phyloP scores from a whole-genome alignment of 345 rosid species.

The Limnanthes douglasii region DNA sequence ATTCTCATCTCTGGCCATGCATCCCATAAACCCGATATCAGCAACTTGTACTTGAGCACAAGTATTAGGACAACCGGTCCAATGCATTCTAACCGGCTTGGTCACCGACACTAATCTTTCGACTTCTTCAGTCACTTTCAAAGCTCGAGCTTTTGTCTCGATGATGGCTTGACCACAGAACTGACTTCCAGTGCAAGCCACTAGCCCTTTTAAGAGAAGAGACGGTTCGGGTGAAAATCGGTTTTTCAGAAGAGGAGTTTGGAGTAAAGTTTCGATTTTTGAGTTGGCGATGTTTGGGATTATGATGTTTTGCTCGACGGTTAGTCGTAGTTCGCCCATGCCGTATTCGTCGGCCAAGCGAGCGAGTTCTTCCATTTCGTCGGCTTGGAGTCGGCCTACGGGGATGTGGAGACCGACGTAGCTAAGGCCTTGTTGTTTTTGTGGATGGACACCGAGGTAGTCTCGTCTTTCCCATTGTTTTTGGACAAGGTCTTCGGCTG shows the following conservation, averaged over 20 bases:
- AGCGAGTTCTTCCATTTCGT: slow-evolving; percentile 87
- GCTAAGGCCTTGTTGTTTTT: slow-evolving; percentile 82
- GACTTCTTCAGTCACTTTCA: slow-evolving; percentile 81
- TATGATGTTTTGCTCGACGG: slow-evolving; percentile 83
- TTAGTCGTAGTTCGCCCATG: slow-evolving; percentile 76
- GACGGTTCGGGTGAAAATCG: slow-evolving; percentile 67
- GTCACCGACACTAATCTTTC: slow-evolving; percentile 52
- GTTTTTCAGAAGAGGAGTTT: slow-evolving; percentile 40
- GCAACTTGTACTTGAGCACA: slow-evolving; percentile 96
- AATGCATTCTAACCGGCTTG: slow-evolving; percentile 72
- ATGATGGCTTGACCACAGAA: slow-evolving; percentile 92
- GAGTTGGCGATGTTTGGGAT: slow-evolving; percentile 72
- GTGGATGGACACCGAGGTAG: slow-evolving; percentile 69
- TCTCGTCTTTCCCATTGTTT: slow-evolving; percentile 83
- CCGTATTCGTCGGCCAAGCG: slow-evolving; percentile 66
- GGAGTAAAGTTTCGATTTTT: slow-evolving; percentile 47
- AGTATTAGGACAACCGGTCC: slow-evolving; percentile 94
- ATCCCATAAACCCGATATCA: slow-evolving; percentile 94
- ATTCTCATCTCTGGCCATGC: slow-evolving; percentile 72
- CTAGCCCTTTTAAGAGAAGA: slow-evolving; percentile 69
- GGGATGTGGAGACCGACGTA: slow-evolving; percentile 76
- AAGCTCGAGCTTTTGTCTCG: slow-evolving; percentile 82
- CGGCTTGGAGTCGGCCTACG: slow-evolving; percentile 78
- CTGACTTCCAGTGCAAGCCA: slow-evolving; percentile 90
- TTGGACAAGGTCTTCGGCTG: slow-evolving; percentile 48